Evolutionary conservation across 257 asterid genomes (phyloP), one percentile per base, ranked within the genome.

Genomic region (Ophiorrhiza pumila): DNA sequence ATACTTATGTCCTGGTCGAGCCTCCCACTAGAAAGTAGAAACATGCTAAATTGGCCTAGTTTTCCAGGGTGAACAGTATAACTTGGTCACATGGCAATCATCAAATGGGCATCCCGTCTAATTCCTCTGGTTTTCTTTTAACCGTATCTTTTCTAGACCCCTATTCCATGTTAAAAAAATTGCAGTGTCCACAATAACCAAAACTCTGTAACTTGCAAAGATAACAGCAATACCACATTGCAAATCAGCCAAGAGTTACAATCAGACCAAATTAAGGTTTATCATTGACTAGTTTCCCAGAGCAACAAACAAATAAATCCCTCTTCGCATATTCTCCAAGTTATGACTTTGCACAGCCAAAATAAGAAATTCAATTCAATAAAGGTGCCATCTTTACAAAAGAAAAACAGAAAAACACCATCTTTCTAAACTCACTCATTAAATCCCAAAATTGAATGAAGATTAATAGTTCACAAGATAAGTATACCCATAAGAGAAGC

Each of bases 401-500:
- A 37, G 42, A 37, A 37, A 37, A 2, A 37, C 3, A 37, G 7
- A 37, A 6, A 37, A 5, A n/a, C 15, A 31, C 14, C 65, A 14
- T 59, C n/a, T 29, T 42, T 15, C 3, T 20, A 49, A 49, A 5
- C 9, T 22, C 72, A 20, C 29, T 62, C 34, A 31, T 50, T 7
- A 12, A 68, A 20, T 22, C 39, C 29, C 41, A 13, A 66, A n/a
- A 42, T 43, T 27, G 32, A 20, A 68, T 22, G 5, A 27, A 68
- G 12, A 35, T 53, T 7, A 4, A 4, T 2, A 71, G 23, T 43
- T 57, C 7, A 29, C 20, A 56, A 43, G 4, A 7, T 22, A 0
- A 41, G 20, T 0, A 76, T 89, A 91, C 98, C 98, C 89, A 93
- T 87, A 71, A 93, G 92, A 78, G 98, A 87, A 87, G 97, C 95